Conservation (phyloP, 129 eudicot genomes). For the Flaveria sonorensis region DNA sequence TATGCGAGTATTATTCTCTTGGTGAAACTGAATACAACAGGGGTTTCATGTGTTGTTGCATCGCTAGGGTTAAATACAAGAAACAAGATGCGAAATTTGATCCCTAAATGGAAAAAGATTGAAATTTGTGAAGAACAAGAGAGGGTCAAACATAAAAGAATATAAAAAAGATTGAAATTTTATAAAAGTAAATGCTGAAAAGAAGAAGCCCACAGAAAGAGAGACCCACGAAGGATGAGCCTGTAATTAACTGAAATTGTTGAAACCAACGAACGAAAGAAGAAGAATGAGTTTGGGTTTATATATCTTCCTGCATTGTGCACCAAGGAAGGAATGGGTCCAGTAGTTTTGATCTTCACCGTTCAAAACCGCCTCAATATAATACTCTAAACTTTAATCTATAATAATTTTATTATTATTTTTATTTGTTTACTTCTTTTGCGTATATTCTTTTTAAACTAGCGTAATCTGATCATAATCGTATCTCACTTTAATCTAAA, state of each 20-base stretch:
- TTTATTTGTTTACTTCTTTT: too few relatives aligned
- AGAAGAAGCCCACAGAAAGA: conserved; percentile 14
- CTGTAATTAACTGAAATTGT: conserved; percentile 33
- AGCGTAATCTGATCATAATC: too few relatives aligned
- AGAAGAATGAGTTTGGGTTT: conserved; percentile 20
- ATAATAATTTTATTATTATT: neutral
- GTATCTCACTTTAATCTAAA: too few relatives aligned
- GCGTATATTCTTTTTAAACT: too few relatives aligned
- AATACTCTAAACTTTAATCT: neutral
- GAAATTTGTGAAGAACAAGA: conserved; percentile 24
- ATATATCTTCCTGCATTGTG: conserved; percentile 31
- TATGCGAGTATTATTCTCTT: conserved; percentile 26
- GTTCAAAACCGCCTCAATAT: conserved; percentile 24
- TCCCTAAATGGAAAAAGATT: neutral
- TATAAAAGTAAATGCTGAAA: neutral
- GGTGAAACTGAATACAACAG: conserved; percentile 15
- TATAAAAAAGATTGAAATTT: neutral
- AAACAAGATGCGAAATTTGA: conserved; percentile 10
- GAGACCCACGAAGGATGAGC: neutral
- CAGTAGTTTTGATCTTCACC: conserved; percentile 18
- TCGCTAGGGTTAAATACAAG: conserved; percentile 10
- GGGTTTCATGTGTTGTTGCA: neutral
- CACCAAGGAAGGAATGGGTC: conserved; percentile 21
- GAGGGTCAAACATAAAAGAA: conserved; percentile 6
- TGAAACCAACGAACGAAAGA: conserved; percentile 23